A percentile compares a stretch with the other conserved stretches of the same genome.
phyloP scores from a whole-genome alignment of 441 rosid genomes.

The Breynia disticha region DNA sequence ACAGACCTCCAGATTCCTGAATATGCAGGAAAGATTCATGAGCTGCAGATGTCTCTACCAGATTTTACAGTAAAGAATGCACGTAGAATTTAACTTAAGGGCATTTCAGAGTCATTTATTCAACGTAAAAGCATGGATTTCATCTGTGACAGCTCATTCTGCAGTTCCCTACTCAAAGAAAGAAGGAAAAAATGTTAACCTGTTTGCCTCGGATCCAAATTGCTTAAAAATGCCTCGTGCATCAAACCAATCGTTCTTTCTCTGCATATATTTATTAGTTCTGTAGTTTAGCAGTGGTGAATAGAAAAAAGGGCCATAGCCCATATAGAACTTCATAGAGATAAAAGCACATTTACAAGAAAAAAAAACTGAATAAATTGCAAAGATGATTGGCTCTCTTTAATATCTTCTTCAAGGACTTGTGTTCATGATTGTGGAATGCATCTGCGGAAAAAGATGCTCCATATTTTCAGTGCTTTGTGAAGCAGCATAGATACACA shows the following conservation, averaged over 20 bases:
- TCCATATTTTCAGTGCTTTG: not conserved
- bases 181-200: too few species aligned
- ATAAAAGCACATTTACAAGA: not conserved
- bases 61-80: too few species aligned
- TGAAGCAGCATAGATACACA: not conserved
- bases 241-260: slow-evolving; percentile 44
- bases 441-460: slow-evolving; percentile 44
- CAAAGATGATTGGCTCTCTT: not conserved
- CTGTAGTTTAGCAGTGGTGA: not conserved
- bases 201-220: slow-evolving; percentile 42
- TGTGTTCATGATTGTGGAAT: slow-evolving; percentile 75
- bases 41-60: too few species aligned
- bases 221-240: slow-evolving; percentile 58
- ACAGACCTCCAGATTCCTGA: too few species aligned
- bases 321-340: not conserved
- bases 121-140: too few species aligned
- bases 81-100: too few species aligned
- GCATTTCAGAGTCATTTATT: too few species aligned
- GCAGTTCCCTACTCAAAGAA: too few species aligned
- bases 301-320: slow-evolving; percentile 1
- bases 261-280: slow-evolving; percentile 15
- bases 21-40: too few species aligned
- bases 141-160: too few species aligned
- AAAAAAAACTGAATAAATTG: not conserved
- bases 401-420: slow-evolving; percentile 54